Percentiles rank a stretch among this genome's conserved stretches.
Conservation (phyloP, 371 early-diverging fungal genomes). For the Apophysomyces sp. region DNA sequence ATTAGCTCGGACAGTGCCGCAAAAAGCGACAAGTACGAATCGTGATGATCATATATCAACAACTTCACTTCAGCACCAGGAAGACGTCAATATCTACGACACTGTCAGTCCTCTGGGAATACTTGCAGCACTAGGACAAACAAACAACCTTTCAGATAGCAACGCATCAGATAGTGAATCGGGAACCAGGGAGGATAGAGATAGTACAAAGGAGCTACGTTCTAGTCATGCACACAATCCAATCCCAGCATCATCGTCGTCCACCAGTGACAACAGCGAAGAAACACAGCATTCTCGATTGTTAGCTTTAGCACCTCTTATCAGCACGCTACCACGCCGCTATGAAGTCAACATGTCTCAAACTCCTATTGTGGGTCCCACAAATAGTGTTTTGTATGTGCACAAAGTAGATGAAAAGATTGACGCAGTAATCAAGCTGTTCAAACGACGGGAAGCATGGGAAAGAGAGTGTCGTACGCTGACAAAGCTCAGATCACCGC, state of each 20-base stretch:
- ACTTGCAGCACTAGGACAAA: conserved; percentile 33
- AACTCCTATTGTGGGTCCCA: conserved; percentile 37
- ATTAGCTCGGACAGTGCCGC: conserved; percentile 32
- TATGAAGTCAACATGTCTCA: conserved; percentile 29
- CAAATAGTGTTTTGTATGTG: conserved; percentile 41
- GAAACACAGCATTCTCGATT: neutral
- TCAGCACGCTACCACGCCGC: conserved; percentile 30
- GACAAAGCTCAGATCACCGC: conserved; percentile 35
- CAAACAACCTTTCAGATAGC: neutral
- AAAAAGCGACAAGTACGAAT: conserved; percentile 3
- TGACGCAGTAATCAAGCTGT: conserved; percentile 32
- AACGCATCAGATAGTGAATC: neutral
- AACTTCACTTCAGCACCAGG: conserved; percentile 9
- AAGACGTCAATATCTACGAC: conserved; percentile 22
- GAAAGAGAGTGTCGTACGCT: conserved; percentile 47
- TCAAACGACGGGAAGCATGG: conserved; percentile 54
- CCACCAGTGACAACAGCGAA: neutral
- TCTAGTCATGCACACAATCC: neutral
- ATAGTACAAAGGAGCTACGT: neutral
- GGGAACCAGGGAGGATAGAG: neutral
- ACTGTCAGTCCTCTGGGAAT: conserved; percentile 39
- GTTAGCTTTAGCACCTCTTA: conserved; percentile 6
- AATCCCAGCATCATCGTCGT: neutral
- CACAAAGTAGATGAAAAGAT: conserved; percentile 5
- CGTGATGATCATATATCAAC: conserved; percentile 6